Percentiles rank a stretch among this genome's conserved stretches.
Evolutionary conservation across 2,329 filamentous ascomycete genomes (phyloP).

Genomic region (Fragosphaeria purpurea): DNA sequence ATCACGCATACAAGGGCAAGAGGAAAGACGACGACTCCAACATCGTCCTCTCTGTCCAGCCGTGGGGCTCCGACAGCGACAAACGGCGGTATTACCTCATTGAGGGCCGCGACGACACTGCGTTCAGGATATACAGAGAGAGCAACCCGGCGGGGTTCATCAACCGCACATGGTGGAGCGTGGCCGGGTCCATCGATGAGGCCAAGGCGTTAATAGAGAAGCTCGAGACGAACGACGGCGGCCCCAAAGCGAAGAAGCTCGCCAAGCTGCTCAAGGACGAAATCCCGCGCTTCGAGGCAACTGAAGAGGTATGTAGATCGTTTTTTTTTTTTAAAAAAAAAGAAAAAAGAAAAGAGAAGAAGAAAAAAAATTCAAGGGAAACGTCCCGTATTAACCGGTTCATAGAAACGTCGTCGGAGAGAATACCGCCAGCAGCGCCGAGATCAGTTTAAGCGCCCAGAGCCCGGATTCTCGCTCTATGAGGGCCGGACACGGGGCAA

Average conservation of each 20-base stretch:
- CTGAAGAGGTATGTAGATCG: slow-evolving; percentile 60
- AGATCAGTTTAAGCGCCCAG: slow-evolving; percentile 76
- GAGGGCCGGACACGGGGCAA: slow-evolving; percentile 95
- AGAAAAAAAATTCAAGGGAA: too few species aligned
- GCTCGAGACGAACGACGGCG: slow-evolving; percentile 65
- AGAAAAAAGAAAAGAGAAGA: too few species aligned
- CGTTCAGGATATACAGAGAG: slow-evolving; percentile 89
- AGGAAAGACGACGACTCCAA: slow-evolving; percentile 73
- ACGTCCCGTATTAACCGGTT: neutral
- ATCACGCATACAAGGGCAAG: slow-evolving; percentile 77
- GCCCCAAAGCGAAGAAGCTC: slow-evolving; percentile 68
- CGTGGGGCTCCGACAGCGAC: slow-evolving; percentile 61
- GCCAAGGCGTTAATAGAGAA: slow-evolving; percentile 65
- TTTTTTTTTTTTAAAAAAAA: neutral
- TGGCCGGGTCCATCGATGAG: slow-evolving; percentile 85
- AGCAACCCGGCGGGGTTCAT: slow-evolving; percentile 65
- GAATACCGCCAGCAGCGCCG: slow-evolving; percentile 84
- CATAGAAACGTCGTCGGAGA: slow-evolving; percentile 77
- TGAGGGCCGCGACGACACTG: slow-evolving; percentile 87
- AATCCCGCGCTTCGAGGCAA: slow-evolving; percentile 82
- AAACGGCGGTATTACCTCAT: slow-evolving; percentile 90
- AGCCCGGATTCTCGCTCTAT: slow-evolving; percentile 85
- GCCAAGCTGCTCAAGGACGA: slow-evolving; percentile 68
- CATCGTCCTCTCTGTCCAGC: slow-evolving; percentile 71
- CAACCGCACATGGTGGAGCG: slow-evolving; percentile 79